A percentile compares a stretch with the other conserved stretches of the same genome.
phyloP scores from a whole-genome alignment of 441 rosid species.

The Flueggea neowawraea region DNA sequence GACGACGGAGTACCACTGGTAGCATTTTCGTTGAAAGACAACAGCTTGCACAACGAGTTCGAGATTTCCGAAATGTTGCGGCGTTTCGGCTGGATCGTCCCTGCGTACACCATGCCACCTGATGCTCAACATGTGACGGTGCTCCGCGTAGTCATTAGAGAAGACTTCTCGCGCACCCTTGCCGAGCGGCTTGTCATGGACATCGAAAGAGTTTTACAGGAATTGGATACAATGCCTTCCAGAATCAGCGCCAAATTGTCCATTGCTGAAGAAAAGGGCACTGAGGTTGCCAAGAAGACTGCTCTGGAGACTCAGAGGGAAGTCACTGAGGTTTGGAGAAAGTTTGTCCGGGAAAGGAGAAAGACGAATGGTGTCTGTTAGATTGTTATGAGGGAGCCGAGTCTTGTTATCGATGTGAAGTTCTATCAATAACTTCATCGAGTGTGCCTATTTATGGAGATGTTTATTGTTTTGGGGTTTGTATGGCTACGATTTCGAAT shows the following conservation, averaged over 20 bases:
- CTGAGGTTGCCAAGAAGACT: conserved; percentile 32
- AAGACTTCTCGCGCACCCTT: conserved; percentile 79
- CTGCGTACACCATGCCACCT: conserved; percentile 87
- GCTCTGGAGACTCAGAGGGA: conserved; percentile 60
- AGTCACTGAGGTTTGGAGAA: conserved; percentile 64
- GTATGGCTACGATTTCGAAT: no score
- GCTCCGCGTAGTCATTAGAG: conserved; percentile 77
- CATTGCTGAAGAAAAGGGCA: conserved; percentile 8
- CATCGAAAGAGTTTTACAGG: conserved; percentile 62
- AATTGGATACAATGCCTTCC: conserved; percentile 61
- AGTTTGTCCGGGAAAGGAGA: conserved; percentile 50
- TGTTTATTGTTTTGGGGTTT: no score
- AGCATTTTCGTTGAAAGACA: conserved; percentile 82
- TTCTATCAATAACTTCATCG: no score
- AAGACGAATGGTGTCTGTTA: conserved; percentile 23
- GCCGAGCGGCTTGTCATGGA: conserved; percentile 77
- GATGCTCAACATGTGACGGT: conserved; percentile 87
- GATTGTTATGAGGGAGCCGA: neutral
- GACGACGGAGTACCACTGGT: conserved; percentile 84
- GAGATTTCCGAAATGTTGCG: conserved; percentile 77
- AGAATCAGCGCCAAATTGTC: conserved; percentile 33
- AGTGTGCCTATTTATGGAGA: no score
- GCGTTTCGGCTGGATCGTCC: conserved; percentile 89
- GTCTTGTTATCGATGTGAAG: no score
- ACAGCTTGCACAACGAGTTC: conserved; percentile 56